phyloP scores from a whole-genome alignment of 495 filamentous ascomycete species.

The Neurospora sp. region DNA sequence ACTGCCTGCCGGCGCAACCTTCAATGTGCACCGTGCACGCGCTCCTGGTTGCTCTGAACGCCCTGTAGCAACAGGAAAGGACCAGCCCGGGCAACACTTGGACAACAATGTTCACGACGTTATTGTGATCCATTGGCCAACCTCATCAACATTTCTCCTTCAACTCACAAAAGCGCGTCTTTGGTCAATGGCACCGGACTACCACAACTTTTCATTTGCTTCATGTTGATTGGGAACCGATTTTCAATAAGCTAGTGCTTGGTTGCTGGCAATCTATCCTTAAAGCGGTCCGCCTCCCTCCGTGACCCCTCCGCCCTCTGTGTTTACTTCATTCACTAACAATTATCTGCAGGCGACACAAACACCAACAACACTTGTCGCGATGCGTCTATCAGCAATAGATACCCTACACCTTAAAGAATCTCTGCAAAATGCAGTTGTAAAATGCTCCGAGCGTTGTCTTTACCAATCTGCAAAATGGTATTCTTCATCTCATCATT shows the following conservation, averaged over 20 bases:
- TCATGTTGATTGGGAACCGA: neutral
- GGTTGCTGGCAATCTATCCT: neutral
- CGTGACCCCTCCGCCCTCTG: neutral
- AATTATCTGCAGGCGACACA: neutral
- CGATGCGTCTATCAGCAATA: constrained; percentile 31
- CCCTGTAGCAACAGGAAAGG: neutral
- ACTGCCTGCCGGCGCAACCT: neutral
- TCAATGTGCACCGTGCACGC: neutral
- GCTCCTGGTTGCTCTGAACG: neutral
- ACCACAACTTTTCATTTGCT: neutral
- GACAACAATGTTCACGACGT: neutral
- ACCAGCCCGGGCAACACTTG: neutral
- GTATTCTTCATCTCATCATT: constrained; percentile 34
- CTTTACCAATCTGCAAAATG: constrained; percentile 97
- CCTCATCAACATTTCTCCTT: neutral
- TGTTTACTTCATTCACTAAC: neutral
- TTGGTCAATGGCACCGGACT: neutral
- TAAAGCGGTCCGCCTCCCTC: neutral
- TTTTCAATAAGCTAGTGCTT: neutral
- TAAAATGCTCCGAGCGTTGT: constrained; percentile 90
- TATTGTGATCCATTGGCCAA: neutral
- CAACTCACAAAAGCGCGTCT: neutral
- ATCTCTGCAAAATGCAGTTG: constrained; percentile 68
- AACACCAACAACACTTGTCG: neutral
- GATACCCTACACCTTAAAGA: constrained; percentile 43